phyloP scores from a whole-genome alignment of 2,329 filamentous ascomycete species.

The Penicillium sp. region DNA sequence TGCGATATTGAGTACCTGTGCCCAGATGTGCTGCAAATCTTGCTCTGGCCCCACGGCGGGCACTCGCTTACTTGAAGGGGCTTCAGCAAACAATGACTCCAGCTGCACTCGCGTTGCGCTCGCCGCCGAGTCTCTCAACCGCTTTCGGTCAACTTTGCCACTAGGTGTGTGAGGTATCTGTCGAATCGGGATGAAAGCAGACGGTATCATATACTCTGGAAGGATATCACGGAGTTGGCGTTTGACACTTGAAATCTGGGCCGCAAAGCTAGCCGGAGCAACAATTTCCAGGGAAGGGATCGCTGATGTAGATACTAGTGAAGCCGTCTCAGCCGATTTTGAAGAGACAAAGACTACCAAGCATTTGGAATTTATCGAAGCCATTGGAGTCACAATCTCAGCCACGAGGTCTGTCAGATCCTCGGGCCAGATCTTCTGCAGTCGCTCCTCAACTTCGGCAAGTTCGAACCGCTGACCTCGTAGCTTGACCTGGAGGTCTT shows the following conservation, averaged over 20 bases:
- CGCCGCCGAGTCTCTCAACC: constrained; percentile 1
- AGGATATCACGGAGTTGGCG: neutral
- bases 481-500: constrained; percentile 21
- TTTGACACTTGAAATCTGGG: neutral
- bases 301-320: neutral
- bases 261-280: neutral
- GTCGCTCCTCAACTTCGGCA: constrained; percentile 12
- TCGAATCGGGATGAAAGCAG: constrained; percentile 1
- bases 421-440: neutral
- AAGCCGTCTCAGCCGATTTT: neutral
- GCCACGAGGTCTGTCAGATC: neutral
- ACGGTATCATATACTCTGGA: constrained; percentile 15
- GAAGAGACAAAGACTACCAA: constrained; percentile 7
- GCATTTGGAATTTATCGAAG: neutral
- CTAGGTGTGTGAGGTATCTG: neutral
- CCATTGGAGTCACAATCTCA: neutral
- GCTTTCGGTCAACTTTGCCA: constrained; percentile 12
- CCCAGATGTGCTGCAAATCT: constrained; percentile 6
- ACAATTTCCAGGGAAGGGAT: neutral
- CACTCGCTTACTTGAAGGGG: neutral
- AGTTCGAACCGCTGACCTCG: constrained; percentile 20
- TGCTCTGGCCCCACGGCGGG: neutral
- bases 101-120: neutral
- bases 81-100: constrained; percentile 1
- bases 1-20: neutral